Evolutionary conservation across 2,329 filamentous ascomycete species (phyloP).

Genomic region (Fusarium subtropicale): DNA sequence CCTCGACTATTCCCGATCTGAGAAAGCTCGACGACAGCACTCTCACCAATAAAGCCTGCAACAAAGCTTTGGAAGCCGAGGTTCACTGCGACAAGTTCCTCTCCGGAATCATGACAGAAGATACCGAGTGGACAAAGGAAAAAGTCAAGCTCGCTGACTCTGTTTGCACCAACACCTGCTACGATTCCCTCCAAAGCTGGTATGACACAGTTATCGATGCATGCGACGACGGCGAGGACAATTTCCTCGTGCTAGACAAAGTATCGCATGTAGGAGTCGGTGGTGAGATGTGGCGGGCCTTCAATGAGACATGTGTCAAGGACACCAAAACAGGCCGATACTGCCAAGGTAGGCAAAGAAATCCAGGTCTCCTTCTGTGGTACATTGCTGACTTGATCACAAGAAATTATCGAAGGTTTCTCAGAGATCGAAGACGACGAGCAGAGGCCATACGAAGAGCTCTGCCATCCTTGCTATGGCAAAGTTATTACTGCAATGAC

Average conservation of each 20-base stretch:
- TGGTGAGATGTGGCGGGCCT: conserved; percentile 22
- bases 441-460: not conserved
- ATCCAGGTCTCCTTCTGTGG: not conserved
- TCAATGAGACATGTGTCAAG: conserved; percentile 36
- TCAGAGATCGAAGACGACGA: not conserved
- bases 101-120: not conserved
- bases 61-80: not conserved
- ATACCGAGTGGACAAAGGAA: not conserved
- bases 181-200: conserved; percentile 14
- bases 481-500: not conserved
- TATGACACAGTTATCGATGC: conserved; percentile 11
- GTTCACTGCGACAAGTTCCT: not conserved
- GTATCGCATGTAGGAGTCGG: not conserved
- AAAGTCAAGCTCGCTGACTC: conserved; percentile 18
- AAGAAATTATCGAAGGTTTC: conserved; percentile 24
- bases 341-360: conserved; percentile 24
- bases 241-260: not conserved
- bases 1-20: not conserved
- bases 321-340: conserved; percentile 28
- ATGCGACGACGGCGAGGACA: not conserved
- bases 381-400: not conserved
- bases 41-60: not conserved
- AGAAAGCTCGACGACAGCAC: not conserved
- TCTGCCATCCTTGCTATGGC: conserved; percentile 2
- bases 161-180: conserved; percentile 17